Percentiles rank a stretch among this genome's conserved stretches.
These are phyloP conservation scores for Apodospora peruviana DNA, from an alignment of 495 filamentous ascomycete genomes.

Conservation along the genomic window DNA sequence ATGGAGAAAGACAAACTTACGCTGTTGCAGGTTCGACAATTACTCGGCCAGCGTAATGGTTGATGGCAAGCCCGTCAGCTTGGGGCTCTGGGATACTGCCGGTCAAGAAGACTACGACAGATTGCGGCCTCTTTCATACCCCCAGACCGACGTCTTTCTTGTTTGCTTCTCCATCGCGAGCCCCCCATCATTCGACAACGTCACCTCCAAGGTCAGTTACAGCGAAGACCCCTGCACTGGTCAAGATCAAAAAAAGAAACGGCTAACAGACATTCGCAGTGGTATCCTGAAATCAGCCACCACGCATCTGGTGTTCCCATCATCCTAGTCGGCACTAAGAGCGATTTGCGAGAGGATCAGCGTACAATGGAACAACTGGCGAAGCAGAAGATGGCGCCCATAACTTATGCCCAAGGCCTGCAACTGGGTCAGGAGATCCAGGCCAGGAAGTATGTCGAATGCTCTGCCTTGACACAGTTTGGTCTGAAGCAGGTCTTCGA, in stretches of 20 bases:
- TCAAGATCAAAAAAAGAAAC: too few species aligned
- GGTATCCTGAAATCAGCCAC: conserved; percentile 95
- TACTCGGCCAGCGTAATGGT: conserved; percentile 99
- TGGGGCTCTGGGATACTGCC: conserved; percentile 98
- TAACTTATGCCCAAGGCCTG: conserved; percentile 83
- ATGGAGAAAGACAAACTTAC: conserved; percentile 64
- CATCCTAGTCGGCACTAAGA: conserved; percentile 95
- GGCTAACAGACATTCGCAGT: conserved; percentile 46
- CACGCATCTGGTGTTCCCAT: conserved; percentile 94
- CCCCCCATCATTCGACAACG: conserved; percentile 96
- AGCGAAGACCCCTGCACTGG: background rate
- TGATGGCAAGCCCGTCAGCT: conserved; percentile 91
- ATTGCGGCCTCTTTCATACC: conserved; percentile 90
- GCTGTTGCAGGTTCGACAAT: conserved; percentile 83
- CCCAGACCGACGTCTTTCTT: conserved; percentile 95
- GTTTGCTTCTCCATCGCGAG: conserved; percentile 99
- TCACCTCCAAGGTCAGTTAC: conserved; percentile 77
- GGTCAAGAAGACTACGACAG: conserved; percentile 98
- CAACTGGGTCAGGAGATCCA: conserved; percentile 84
- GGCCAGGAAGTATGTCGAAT: conserved; percentile 93
- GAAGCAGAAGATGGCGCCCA: conserved; percentile 83
- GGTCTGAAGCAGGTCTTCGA: conserved; percentile 98
- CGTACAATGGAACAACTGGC: conserved; percentile 70
- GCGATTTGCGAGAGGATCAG: conserved; percentile 90
- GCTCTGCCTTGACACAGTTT: conserved; percentile 93